phyloP scores from a whole-genome alignment of 768 basidiomycete genomes.

The Suillus variegatus region DNA sequence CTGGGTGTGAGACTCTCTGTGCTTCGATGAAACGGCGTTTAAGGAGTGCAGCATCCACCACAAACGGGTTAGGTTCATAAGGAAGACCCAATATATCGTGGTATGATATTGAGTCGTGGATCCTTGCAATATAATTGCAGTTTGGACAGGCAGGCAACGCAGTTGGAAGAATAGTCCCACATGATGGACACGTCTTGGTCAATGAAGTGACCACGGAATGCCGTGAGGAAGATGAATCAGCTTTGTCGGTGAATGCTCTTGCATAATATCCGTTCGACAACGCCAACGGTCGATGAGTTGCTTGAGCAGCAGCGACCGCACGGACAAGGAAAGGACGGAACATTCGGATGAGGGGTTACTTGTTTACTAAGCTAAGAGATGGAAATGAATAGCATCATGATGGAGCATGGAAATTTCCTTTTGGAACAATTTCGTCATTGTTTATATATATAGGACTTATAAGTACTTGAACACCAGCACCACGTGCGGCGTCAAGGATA shows the following conservation, averaged over 20 bases:
- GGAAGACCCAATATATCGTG: slow-evolving; percentile 71
- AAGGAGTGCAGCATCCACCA: slow-evolving; percentile 59
- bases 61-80: slow-evolving; percentile 66
- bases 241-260: not conserved
- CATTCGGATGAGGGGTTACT: slow-evolving; percentile 11
- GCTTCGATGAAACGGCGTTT: slow-evolving; percentile 68
- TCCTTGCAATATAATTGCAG: slow-evolving; percentile 67
- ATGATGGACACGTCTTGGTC: slow-evolving; percentile 56
- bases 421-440: not conserved
- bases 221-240: not conserved
- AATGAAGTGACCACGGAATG: slow-evolving; percentile 10
- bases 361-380: not conserved
- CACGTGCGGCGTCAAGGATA: no score
- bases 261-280: not conserved
- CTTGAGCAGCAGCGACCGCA: not conserved
- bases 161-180: slow-evolving; percentile 58
- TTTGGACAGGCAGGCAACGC: slow-evolving; percentile 71
- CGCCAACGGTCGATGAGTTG: not conserved
- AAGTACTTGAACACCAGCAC: not conserved
- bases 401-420: not conserved
- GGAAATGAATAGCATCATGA: not conserved
- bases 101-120: slow-evolving; percentile 57
- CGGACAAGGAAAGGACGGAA: slow-evolving; percentile 1
- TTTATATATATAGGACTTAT: not conserved
- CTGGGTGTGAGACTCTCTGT: slow-evolving; percentile 83